These are phyloP conservation scores for Waltergamsia citrina DNA, from an alignment of 2,329 filamentous ascomycete species.

Conservation along the genomic window DNA sequence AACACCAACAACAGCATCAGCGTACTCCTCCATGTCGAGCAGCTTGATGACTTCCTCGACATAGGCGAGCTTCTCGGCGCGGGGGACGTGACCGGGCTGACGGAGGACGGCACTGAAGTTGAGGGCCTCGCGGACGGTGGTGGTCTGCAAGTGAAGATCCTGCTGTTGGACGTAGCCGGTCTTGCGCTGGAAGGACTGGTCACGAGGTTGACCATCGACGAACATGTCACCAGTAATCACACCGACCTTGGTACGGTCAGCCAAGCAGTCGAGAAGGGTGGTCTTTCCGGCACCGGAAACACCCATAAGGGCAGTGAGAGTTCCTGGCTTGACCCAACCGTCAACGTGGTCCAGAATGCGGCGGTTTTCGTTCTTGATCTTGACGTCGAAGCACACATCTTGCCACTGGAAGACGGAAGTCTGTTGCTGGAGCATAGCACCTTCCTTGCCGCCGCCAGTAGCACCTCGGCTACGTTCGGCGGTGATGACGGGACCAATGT, in stretches of 20 bases:
- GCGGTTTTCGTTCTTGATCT: conserved; percentile 63
- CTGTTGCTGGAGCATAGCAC: conserved; percentile 30
- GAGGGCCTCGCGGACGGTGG: conserved; percentile 61
- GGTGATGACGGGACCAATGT: conserved; percentile 34
- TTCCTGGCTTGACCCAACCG: conserved; percentile 85
- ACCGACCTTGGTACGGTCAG: conserved; percentile 6
- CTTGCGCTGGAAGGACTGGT: conserved; percentile 8
- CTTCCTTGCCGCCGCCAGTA: conserved; percentile 6
- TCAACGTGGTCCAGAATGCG: conserved; percentile 74
- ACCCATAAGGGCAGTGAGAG: conserved; percentile 77
- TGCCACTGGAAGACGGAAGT: conserved; percentile 65
- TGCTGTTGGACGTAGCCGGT: conserved; percentile 9
- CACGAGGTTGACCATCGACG: conserved; percentile 7
- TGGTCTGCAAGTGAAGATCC: conserved; percentile 8
- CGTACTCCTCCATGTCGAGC: conserved; percentile 82
- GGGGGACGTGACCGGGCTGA: conserved; percentile 66
- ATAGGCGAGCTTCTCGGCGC: conserved; percentile 72
- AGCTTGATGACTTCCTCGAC: conserved; percentile 87
- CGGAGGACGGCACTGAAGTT: conserved; percentile 79
- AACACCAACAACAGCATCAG: conserved; percentile 83
- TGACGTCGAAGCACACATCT: conserved; percentile 61
- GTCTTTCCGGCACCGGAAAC: conserved; percentile 9
- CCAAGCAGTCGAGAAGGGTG: conserved; percentile 7
- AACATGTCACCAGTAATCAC: conserved; percentile 9
- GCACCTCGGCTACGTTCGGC: conserved; percentile 5